These are phyloP conservation scores for Sarocladiaceae sp. DNA, from an alignment of 2,329 filamentous ascomycete species.

Conservation along the genomic window DNA sequence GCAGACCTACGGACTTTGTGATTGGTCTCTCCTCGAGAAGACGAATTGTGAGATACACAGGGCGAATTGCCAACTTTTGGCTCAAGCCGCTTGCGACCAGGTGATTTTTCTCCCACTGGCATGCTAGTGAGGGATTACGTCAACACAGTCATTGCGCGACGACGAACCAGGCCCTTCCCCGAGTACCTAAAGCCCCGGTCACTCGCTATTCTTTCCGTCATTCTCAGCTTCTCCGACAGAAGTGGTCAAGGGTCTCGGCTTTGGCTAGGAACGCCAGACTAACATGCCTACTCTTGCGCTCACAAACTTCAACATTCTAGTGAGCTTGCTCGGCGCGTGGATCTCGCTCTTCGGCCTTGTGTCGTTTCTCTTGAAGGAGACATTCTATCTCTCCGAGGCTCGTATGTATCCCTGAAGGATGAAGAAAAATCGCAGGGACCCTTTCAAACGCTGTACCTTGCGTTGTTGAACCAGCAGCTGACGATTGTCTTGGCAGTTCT, in stretches of 20 bases:
- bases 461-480: not conserved
- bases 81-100: no score
- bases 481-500: constrained; percentile 56
- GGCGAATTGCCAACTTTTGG: no score
- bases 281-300: constrained; percentile 40
- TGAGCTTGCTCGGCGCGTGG: constrained; percentile 78
- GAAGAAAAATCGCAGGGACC: not conserved
- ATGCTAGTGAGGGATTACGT: no score
- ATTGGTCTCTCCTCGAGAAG: no score
- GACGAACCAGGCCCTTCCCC: no score
- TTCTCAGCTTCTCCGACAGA: not conserved
- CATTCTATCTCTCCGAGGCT: constrained; percentile 86
- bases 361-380: constrained; percentile 85
- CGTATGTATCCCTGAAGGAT: constrained; percentile 47
- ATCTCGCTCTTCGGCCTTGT: constrained; percentile 87
- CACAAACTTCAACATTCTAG: constrained; percentile 80
- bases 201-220: not conserved
- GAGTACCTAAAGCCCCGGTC: no score
- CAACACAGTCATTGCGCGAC: no score
- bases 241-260: not conserved
- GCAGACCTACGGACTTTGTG: no score
- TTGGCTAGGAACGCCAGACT: no score
- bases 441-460: constrained; percentile 13
- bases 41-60: no score
- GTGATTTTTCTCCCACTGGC: no score